Percentiles rank a stretch among this genome's conserved stretches.
Evolutionary conservation across 2,329 filamentous ascomycete species (phyloP).

Genomic region (Paecilomyces dactylethromorphus): DNA sequence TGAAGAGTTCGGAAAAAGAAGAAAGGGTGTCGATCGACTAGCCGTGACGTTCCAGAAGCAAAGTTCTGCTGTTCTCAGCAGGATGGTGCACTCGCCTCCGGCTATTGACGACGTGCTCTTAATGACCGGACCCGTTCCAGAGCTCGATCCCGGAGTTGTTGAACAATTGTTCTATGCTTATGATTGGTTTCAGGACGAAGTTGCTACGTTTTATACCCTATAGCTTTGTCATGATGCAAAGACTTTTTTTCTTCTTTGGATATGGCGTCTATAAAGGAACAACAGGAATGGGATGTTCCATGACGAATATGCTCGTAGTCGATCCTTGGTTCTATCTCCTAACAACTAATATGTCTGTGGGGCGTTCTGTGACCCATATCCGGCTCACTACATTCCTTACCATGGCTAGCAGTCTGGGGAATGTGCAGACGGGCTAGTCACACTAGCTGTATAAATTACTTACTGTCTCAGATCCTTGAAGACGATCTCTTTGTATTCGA

Average conservation of each 20-base stretch:
- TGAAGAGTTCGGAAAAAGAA: constrained; percentile 32
- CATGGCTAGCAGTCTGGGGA: background rate
- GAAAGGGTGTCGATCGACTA: constrained; percentile 29
- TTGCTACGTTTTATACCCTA: constrained; percentile 33
- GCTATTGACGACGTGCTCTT: constrained; percentile 29
- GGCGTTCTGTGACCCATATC: background rate
- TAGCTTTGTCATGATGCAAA: constrained; percentile 5
- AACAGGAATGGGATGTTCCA: background rate
- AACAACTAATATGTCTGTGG: background rate
- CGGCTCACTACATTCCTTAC: background rate
- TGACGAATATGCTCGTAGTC: background rate
- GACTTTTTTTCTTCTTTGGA: background rate
- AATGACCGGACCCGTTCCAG: constrained; percentile 24
- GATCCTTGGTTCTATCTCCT: background rate
- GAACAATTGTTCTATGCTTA: constrained; percentile 32
- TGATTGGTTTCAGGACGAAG: constrained; percentile 34
- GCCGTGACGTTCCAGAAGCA: constrained; percentile 32
- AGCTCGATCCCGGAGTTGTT: constrained; percentile 29
- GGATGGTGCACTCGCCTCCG: constrained; percentile 22
- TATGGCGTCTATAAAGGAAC: background rate
- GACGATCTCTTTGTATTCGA: background rate
- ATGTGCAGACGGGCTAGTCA: background rate
- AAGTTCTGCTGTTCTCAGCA: constrained; percentile 31
- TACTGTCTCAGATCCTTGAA: background rate
- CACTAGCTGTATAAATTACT: background rate